Conservation (phyloP, 2,329 filamentous ascomycete genomes). For the Septoria linicola region DNA sequence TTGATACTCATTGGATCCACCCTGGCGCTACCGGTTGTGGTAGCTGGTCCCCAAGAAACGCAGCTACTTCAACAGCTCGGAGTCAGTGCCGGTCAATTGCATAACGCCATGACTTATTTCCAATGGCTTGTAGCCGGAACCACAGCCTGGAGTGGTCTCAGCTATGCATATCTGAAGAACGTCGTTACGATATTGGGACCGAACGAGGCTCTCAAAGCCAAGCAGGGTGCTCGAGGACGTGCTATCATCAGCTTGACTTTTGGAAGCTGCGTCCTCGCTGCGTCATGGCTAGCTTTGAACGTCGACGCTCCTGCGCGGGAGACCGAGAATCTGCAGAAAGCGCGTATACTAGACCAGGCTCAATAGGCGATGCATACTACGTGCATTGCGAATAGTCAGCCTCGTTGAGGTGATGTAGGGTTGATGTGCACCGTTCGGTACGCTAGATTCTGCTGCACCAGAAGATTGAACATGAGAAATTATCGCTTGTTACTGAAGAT, state of each 20-base stretch:
- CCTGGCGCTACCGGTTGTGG: conserved; percentile 73
- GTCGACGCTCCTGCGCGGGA: conserved; percentile 18
- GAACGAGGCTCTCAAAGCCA: conserved; percentile 49
- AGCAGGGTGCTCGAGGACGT: conserved; percentile 49
- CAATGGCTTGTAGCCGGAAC: conserved; percentile 85
- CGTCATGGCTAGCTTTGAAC: conserved; percentile 35
- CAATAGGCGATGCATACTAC: not conserved
- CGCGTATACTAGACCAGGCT: not conserved
- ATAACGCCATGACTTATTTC: conserved; percentile 38
- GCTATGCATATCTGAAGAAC: conserved; percentile 87
- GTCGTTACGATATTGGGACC: conserved; percentile 78
- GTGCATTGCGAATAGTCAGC: not conserved
- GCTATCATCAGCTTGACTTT: conserved; percentile 50
- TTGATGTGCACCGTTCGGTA: too few species aligned
- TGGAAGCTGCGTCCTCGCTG: conserved; percentile 45
- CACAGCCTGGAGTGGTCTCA: conserved; percentile 89
- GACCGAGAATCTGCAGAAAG: not conserved
- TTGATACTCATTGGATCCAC: conserved; percentile 81
- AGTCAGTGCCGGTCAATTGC: conserved; percentile 33
- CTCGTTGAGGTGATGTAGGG: not conserved
- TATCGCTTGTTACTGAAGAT: too few species aligned
- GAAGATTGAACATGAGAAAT: too few species aligned
- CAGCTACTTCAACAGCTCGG: conserved; percentile 27
- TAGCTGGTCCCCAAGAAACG: conserved; percentile 27
- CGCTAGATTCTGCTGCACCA: too few species aligned